phyloP scores from a whole-genome alignment of 1,284 basidiomycete genomes.

The Paramarasmius palmivorus region DNA sequence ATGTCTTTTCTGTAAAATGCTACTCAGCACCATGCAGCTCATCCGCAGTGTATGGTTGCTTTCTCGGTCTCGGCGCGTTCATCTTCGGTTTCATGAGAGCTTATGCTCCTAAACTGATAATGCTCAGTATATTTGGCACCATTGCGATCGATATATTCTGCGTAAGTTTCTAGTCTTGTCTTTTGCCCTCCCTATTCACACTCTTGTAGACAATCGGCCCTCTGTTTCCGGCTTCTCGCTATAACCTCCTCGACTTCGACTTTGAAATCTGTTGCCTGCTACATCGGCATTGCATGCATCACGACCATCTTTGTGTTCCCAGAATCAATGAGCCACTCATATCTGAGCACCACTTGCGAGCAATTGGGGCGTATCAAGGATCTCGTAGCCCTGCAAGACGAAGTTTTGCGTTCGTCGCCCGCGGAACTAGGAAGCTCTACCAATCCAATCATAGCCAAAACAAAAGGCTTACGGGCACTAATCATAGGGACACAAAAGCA shows the following conservation, averaged over 20 bases:
- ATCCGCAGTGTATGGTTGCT: slow-evolving; percentile 54
- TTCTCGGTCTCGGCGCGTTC: slow-evolving; percentile 58
- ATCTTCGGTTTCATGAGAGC: slow-evolving; percentile 54
- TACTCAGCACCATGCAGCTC: slow-evolving; percentile 29
- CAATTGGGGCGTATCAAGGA: slow-evolving; percentile 34
- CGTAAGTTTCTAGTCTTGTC: slow-evolving; percentile 29
- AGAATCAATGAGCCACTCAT: slow-evolving; percentile 57
- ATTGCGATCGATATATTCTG: slow-evolving; percentile 55
- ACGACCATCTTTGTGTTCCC: slow-evolving; percentile 64
- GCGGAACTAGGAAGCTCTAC: slow-evolving; percentile 24
- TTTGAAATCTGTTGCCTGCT: slow-evolving; percentile 50
- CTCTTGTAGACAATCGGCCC: slow-evolving; percentile 47
- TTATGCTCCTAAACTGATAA: slow-evolving; percentile 52
- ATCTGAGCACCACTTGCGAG: slow-evolving; percentile 31
- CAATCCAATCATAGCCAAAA: slow-evolving; percentile 19
- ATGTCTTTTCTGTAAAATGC: slow-evolving; percentile 12
- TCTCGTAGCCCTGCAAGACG: slow-evolving; percentile 38
- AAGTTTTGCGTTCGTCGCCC: slow-evolving; percentile 30
- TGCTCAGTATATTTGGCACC: slow-evolving; percentile 50
- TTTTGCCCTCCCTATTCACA: background rate
- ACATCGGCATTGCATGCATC: slow-evolving; percentile 52
- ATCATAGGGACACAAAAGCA: slow-evolving; percentile 24
- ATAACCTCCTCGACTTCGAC: slow-evolving; percentile 52
- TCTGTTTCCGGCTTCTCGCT: slow-evolving; percentile 59
- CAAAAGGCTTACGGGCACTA: slow-evolving; percentile 22